These are phyloP conservation scores for Marasmius sp. DNA, from an alignment of 1,284 basidiomycete species.

Conservation along the genomic window DNA sequence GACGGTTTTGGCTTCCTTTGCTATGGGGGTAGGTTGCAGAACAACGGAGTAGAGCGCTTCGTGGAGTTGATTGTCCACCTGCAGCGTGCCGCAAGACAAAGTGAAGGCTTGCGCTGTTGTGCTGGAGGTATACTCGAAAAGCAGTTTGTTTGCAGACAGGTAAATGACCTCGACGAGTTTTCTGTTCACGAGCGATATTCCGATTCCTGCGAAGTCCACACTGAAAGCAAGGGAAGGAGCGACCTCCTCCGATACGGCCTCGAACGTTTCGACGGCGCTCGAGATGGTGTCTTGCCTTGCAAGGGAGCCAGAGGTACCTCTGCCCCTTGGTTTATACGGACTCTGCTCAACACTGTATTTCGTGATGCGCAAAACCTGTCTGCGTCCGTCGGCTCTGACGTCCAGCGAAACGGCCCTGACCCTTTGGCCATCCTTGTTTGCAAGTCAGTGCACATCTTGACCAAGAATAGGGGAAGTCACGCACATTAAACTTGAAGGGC, in stretches of 20 bases:
- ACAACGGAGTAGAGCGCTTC: conserved; percentile 96
- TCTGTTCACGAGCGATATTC: conserved; percentile 90
- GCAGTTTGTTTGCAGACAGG: conserved; percentile 77
- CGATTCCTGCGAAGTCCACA: conserved; percentile 88
- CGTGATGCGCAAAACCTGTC: conserved; percentile 86
- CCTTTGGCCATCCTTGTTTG: conserved; percentile 48
- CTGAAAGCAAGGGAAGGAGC: conserved; percentile 69
- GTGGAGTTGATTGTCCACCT: conserved; percentile 97
- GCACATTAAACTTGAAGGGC: conserved; percentile 84
- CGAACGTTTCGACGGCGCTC: conserved; percentile 78
- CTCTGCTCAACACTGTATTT: conserved; percentile 87
- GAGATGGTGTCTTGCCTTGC: conserved; percentile 72
- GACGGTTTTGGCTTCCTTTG: conserved; percentile 80
- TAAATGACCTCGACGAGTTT: conserved; percentile 91
- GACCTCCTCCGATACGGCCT: conserved; percentile 82
- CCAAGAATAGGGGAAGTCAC: conserved; percentile 16
- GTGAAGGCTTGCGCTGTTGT: conserved; percentile 81
- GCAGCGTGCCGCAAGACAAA: conserved; percentile 85
- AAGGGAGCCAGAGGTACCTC: conserved; percentile 51
- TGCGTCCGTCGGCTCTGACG: conserved; percentile 87
- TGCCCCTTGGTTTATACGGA: conserved; percentile 80
- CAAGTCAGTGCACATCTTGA: conserved; percentile 9
- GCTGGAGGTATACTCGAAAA: conserved; percentile 87
- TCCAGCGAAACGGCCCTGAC: conserved; percentile 82
- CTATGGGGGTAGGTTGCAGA: conserved; percentile 91